Base-by-base conservation (phyloP, 2,329 filamentous ascomycete genomes). In the Aspergillus hortae region DNA sequence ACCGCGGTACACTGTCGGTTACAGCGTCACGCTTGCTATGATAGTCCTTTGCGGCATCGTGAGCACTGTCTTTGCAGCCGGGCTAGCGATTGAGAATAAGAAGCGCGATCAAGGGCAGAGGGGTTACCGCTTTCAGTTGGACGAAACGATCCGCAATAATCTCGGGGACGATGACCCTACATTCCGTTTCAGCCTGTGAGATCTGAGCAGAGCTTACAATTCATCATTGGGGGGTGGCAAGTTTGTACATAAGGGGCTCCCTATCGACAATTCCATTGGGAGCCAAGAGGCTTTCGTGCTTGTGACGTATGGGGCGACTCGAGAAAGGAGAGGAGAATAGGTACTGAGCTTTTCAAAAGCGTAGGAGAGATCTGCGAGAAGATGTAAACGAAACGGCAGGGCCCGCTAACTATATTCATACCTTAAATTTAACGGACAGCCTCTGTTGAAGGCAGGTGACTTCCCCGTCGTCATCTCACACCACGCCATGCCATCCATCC, bases 1-100 rank as follows among this genome's bases (percentile, higher is more conserved):
- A 1, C 72, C 74, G 1, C 54, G 44, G 12, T 75, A 74, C 54
- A 62, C 59, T 1, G 67, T 71, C 0, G 73, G 72, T 1, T 75
- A 72, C 44, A 67, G 70, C 0, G 61, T 23, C 23, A 6, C 23
- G 23, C 23, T 23, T 6, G 69, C 51, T 2, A 60, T 66, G 51
- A 53, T 68, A 48, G 52, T 66, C 48, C 55, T 67, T 11, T 66
- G 64, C 44, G 62, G 63, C 5, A 30, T 62, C 11, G 55, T 58
- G 53, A 58, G 63, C n/a, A 58, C 60, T 1, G 61, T 23, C 1
- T 63, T 66, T 46, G 59, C 64, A 9, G 47, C 60, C 9, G 63
- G 60, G 14, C 49, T 68, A 33, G 48, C 53, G 32, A 44, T 59
- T 10, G 65, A 67, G 49, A 72, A 74, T 53, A 64, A 56, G 56